Conservation (phyloP, 331 rosid species). For the Malus hybrid region DNA sequence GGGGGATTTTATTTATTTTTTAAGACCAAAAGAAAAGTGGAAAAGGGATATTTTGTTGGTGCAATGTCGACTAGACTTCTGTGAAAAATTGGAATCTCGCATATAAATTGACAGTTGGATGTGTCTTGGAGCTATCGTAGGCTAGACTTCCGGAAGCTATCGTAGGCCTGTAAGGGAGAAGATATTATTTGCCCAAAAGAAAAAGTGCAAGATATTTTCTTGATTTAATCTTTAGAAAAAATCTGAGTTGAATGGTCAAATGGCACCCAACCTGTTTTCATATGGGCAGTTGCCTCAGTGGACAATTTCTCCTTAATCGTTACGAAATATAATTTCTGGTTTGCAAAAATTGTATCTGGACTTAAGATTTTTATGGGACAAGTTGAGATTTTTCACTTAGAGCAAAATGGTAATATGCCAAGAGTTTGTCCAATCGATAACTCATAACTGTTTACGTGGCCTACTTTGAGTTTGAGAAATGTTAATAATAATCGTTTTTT, state of each 20-base stretch:
- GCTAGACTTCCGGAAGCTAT: background rate
- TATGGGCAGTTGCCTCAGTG: background rate
- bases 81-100: background rate
- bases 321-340: background rate
- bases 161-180: background rate
- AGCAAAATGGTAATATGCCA: background rate
- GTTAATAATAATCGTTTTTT: background rate
- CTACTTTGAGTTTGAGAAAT: background rate
- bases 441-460: background rate
- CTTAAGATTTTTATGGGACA: background rate
- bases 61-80: background rate
- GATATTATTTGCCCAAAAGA: background rate
- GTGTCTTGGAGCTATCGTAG: background rate
- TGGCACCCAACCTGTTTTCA: background rate
- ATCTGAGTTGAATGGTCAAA: background rate
- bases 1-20: background rate
- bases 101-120: background rate
- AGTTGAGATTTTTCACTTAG: background rate
- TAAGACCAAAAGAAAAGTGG: background rate
- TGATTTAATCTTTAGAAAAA: background rate
- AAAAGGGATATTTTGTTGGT: background rate
- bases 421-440: background rate
- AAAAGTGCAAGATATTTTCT: background rate
- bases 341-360: background rate
- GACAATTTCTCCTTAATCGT: background rate